Percentiles rank a stretch among this genome's conserved stretches.
phyloP scores from a whole-genome alignment of 805 yeast genomes.

The Candida pseudoglaebosa region DNA sequence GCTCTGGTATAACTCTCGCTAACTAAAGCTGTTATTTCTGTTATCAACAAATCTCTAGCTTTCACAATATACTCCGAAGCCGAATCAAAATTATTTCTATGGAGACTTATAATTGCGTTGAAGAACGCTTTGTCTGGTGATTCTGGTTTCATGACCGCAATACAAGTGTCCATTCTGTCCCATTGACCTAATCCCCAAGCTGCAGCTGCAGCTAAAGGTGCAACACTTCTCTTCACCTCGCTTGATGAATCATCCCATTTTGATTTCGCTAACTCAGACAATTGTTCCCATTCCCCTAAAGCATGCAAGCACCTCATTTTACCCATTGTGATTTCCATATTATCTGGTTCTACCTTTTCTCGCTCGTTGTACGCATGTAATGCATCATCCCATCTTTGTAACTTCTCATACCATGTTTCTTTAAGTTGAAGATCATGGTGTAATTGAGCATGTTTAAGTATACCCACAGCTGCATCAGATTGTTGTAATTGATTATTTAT shows the following conservation, averaged over 20 bases:
- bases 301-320: conserved; percentile 98
- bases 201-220: conserved; percentile 98
- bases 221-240: conserved; percentile 77
- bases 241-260: conserved; percentile 77
- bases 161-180: conserved; percentile 93
- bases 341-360: conserved; percentile 57
- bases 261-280: conserved; percentile 77
- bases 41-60: conserved; percentile 86
- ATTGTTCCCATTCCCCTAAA: conserved; percentile 96
- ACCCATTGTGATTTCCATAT: conserved; percentile 91
- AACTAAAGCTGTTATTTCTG: conserved; percentile 91
- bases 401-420: conserved; percentile 96
- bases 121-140: conserved; percentile 95
- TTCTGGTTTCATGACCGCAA: conserved; percentile 82
- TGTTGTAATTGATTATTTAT: conserved; percentile 94
- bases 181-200: conserved; percentile 98
- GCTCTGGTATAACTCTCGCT: conserved; percentile 97
- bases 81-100: conserved; percentile 77
- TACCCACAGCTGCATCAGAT: conserved; percentile 97
- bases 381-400: conserved; percentile 98
- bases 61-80: conserved; percentile 74
- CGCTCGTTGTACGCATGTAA: conserved; percentile 82
- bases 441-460: conserved; percentile 87
- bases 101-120: conserved; percentile 83
- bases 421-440: conserved; percentile 87